Evolutionary conservation across 495 filamentous ascomycete species (phyloP).

Genomic region (Podospora australis): DNA sequence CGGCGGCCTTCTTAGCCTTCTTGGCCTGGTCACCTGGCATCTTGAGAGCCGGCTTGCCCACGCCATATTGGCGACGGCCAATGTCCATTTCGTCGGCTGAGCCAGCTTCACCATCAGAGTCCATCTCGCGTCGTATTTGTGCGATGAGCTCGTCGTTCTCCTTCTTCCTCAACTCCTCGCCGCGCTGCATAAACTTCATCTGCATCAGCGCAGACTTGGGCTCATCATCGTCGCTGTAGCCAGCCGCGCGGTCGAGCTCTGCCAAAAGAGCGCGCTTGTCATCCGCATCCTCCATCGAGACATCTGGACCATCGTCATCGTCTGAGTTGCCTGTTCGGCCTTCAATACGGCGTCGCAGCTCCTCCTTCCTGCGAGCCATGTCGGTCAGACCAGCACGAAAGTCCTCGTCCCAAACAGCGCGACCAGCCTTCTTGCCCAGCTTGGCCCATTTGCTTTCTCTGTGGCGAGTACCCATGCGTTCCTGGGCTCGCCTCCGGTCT

Average conservation of each 20-base stretch:
- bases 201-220: conserved; percentile 48
- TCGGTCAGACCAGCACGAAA: conserved; percentile 70
- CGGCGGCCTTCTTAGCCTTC: conserved; percentile 9
- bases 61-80: conserved; percentile 62
- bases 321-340: conserved; percentile 61
- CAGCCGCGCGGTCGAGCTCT: conserved; percentile 48
- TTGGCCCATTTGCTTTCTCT: conserved; percentile 94
- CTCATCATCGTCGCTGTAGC: conserved; percentile 29
- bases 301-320: conserved; percentile 47
- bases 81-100: conserved; percentile 54
- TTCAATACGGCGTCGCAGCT: conserved; percentile 73
- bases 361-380: conserved; percentile 78
- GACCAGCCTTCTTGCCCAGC: conserved; percentile 68
- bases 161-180: conserved; percentile 67
- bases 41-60: conserved; percentile 27
- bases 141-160: conserved; percentile 78
- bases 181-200: conserved; percentile 91
- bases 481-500: conserved; percentile 75
- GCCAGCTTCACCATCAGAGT: conserved; percentile 39
- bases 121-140: conserved; percentile 65
- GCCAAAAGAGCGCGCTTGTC: conserved; percentile 53
- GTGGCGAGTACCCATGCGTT: conserved; percentile 84
- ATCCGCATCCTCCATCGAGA: conserved; percentile 42
- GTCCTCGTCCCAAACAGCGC: conserved; percentile 78
- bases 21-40: conserved; percentile 1